Evolutionary conservation across 345 rosid genomes (phyloP), one percentile per base, ranked within the genome.

Genomic region (Eucalyptus microcorys): DNA sequence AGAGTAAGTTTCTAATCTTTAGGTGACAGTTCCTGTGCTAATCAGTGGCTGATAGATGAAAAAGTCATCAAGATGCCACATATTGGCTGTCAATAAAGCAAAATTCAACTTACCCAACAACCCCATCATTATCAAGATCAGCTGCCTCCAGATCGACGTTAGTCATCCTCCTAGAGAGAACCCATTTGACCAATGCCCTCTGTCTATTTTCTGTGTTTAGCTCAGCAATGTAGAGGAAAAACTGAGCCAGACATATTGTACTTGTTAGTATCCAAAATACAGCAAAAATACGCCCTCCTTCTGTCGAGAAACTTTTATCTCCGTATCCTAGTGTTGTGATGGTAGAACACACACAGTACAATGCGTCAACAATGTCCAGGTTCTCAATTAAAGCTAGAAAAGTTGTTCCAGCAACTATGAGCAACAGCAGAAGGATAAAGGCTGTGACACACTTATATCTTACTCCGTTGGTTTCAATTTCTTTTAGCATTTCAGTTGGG

Each of bases 311-410:
- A 91, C 98, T 98, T 90, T 89, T 66, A 84, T 98, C 99, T 2
- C 99, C 98, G 88, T 94, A 98, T 24, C 99, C 99, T 66, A 97
- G 90, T 24, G 99, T 95, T 5, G 99, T 97, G 87, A 98, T 85
- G 5, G 99, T 96, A 30, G 97, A 92, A 88, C 98, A 97, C 45
- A 94, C 98, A 22, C 99, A 97, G 86, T 98, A 97, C 89, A 97
- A 93, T 6, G 98, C 95, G 21, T 96, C 96, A 6, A 94, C 52
- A 14, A 92, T 10, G 48, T 90, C 91, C 91, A 94, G 89, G 43
- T 88, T 90, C 95, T 96, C 99, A 21, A 92, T 89, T 10, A 10
- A 4, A 11, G 8, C 85, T 19, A 96, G 94, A 87, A 96, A 92
- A 87, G 91, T 4, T 6, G 90, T 91, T 32, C 99, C 99, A 17